Conservation (phyloP, 2,329 filamentous ascomycete species). For the Arachnomyces sp. region DNA sequence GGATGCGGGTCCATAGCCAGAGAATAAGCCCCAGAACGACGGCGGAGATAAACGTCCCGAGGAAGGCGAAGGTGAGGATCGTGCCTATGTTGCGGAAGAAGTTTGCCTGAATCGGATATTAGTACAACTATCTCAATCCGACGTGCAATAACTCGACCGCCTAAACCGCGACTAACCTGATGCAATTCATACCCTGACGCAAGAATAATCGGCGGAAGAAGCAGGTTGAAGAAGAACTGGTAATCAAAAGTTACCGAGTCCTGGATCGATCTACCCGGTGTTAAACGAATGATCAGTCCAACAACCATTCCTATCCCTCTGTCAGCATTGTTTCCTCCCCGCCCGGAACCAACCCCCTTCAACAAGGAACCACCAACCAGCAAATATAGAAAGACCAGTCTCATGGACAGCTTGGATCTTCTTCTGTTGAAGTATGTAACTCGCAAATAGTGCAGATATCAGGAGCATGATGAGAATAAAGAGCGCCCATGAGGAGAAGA, state of each 20-base stretch:
- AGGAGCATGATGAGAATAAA: slow-evolving; percentile 94
- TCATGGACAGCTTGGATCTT: slow-evolving; percentile 97
- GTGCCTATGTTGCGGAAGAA: slow-evolving; percentile 98
- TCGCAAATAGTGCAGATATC: slow-evolving; percentile 90
- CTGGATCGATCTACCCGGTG: slow-evolving; percentile 73
- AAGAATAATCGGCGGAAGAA: slow-evolving; percentile 96
- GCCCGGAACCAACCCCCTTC: not conserved
- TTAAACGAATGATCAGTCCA: slow-evolving; percentile 77
- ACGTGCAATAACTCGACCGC: slow-evolving; percentile 1
- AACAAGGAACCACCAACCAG: slow-evolving; percentile 50
- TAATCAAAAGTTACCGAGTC: slow-evolving; percentile 95
- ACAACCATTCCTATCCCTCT: slow-evolving; percentile 74
- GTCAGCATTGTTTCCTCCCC: not conserved
- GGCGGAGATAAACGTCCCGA: slow-evolving; percentile 92
- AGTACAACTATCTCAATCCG: slow-evolving; percentile 3
- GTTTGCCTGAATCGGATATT: slow-evolving; percentile 55
- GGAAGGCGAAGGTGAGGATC: slow-evolving; percentile 95
- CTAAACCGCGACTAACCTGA: slow-evolving; percentile 47
- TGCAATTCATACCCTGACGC: slow-evolving; percentile 96
- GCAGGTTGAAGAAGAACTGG: slow-evolving; percentile 98
- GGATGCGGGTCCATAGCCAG: slow-evolving; percentile 80
- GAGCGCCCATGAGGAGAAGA: slow-evolving; percentile 91
- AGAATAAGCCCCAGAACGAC: slow-evolving; percentile 86
- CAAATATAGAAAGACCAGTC: slow-evolving; percentile 97
- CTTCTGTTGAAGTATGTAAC: slow-evolving; percentile 91